Conservation (phyloP, 192 early-diverging fungal genomes). For the Mortierella hygrophila region DNA sequence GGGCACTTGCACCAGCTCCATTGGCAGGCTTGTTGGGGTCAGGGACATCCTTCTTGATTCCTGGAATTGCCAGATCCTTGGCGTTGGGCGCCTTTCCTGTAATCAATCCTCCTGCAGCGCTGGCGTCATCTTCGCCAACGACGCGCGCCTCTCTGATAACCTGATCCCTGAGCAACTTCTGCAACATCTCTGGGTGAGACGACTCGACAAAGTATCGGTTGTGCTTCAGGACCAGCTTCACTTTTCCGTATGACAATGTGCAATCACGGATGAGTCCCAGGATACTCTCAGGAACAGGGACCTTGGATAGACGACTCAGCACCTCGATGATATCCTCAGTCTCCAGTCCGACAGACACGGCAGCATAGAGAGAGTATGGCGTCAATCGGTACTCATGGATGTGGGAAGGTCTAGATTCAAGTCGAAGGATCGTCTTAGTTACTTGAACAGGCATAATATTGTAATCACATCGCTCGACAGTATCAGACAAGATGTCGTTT, state of each 20-base stretch:
- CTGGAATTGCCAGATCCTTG: slow-evolving; percentile 76
- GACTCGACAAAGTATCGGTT: slow-evolving; percentile 96
- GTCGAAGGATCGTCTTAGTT: not conserved
- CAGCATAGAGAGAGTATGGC: slow-evolving; percentile 95
- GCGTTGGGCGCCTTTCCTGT: slow-evolving; percentile 71
- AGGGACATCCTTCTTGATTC: slow-evolving; percentile 59
- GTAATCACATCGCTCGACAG: not conserved
- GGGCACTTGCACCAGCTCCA: slow-evolving; percentile 22
- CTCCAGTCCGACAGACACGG: slow-evolving; percentile 96
- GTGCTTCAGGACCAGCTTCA: slow-evolving; percentile 95
- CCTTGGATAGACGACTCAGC: slow-evolving; percentile 91
- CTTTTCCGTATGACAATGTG: slow-evolving; percentile 94
- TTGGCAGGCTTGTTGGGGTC: slow-evolving; percentile 55
- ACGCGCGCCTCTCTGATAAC: slow-evolving; percentile 79
- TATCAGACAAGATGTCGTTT: slow-evolving; percentile 31
- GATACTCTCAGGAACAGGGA: slow-evolving; percentile 81
- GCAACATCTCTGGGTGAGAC: slow-evolving; percentile 83
- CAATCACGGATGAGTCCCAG: slow-evolving; percentile 81
- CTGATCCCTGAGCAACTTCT: slow-evolving; percentile 82
- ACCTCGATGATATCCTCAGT: slow-evolving; percentile 93
- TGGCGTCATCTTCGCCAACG: slow-evolving; percentile 63
- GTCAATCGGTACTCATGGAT: slow-evolving; percentile 97
- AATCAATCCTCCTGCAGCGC: slow-evolving; percentile 57
- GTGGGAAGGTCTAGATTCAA: slow-evolving; percentile 65
- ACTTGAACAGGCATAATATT: slow-evolving; percentile 1